Percentiles rank a stretch among this genome's conserved stretches.
Conservation (phyloP, 1,284 basidiomycete species). For the Phenoliferia sp. region DNA sequence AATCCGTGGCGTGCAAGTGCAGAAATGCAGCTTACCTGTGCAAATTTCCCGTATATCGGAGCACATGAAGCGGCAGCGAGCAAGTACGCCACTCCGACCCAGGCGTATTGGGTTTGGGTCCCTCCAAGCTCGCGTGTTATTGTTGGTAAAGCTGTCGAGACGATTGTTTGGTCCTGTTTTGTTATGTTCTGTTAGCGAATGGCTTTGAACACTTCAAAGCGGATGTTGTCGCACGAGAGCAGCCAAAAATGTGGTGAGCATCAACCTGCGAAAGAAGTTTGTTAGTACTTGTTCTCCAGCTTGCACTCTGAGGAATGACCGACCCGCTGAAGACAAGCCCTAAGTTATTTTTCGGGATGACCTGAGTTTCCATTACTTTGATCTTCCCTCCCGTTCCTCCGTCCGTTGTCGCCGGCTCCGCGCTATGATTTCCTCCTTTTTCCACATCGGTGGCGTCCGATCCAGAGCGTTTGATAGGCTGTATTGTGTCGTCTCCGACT, state of each 20-base stretch:
- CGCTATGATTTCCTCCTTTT: background rate
- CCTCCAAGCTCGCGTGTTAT: conserved; percentile 32
- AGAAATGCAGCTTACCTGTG: too few species aligned
- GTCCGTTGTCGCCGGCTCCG: too few species aligned
- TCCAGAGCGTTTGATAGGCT: background rate
- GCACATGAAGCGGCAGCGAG: conserved; percentile 37
- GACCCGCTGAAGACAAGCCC: conserved; percentile 47
- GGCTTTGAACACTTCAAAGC: background rate
- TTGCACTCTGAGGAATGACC: background rate
- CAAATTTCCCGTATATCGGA: too few species aligned
- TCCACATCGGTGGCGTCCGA: background rate
- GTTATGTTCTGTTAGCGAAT: background rate
- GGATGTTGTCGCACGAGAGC: background rate
- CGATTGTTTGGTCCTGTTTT: conserved; percentile 46
- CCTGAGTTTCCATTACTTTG: conserved; percentile 2
- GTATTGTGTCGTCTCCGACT: background rate
- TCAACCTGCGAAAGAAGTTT: background rate
- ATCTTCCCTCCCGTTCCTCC: background rate
- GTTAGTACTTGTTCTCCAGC: background rate
- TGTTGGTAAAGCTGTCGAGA: conserved; percentile 30
- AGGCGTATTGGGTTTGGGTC: conserved; percentile 3
- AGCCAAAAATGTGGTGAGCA: background rate
- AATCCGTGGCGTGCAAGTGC: too few species aligned
- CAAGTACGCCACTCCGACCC: conserved; percentile 12
- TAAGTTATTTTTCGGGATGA: conserved; percentile 42